Conservation (phyloP, 2,329 filamentous ascomycete species). For the Penicillium palitans region DNA sequence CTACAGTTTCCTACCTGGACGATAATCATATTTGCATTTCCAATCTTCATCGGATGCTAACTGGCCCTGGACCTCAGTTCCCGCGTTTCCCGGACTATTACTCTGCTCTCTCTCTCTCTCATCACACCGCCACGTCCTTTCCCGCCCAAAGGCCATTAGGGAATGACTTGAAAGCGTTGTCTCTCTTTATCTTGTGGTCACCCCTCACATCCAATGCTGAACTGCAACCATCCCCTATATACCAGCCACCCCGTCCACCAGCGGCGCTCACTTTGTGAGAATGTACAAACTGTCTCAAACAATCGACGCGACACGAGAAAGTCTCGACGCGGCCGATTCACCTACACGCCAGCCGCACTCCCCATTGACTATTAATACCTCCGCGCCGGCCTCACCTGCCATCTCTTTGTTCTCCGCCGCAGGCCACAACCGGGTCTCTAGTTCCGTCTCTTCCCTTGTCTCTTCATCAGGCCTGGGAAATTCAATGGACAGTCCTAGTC, state of each 20-base stretch:
- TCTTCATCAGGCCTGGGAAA: constrained; percentile 58
- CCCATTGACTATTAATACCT: constrained; percentile 36
- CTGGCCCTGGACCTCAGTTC: constrained; percentile 11
- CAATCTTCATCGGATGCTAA: constrained; percentile 7
- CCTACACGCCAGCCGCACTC: constrained; percentile 29
- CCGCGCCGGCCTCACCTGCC: constrained; percentile 42
- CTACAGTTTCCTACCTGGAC: neutral
- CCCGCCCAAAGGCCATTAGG: constrained; percentile 14
- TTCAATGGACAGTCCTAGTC: constrained; percentile 54
- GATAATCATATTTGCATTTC: constrained; percentile 3
- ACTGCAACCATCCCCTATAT: constrained; percentile 16
- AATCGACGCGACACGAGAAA: constrained; percentile 36
- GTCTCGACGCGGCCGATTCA: constrained; percentile 27
- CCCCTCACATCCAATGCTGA: constrained; percentile 18
- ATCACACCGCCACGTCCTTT: constrained; percentile 24
- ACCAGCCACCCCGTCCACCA: constrained; percentile 11
- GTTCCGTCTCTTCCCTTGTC: constrained; percentile 73
- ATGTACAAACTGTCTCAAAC: constrained; percentile 41
- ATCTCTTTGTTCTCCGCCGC: constrained; percentile 43
- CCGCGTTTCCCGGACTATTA: constrained; percentile 10
- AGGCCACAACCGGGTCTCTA: constrained; percentile 49
- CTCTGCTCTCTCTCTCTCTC: neutral
- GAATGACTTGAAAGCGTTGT: constrained; percentile 11
- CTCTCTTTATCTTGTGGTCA: constrained; percentile 4
- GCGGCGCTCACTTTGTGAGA: constrained; percentile 13